Evolutionary conservation across 2,329 filamentous ascomycete species (phyloP).

Genomic region (Coccinonectria pachysandricola): DNA sequence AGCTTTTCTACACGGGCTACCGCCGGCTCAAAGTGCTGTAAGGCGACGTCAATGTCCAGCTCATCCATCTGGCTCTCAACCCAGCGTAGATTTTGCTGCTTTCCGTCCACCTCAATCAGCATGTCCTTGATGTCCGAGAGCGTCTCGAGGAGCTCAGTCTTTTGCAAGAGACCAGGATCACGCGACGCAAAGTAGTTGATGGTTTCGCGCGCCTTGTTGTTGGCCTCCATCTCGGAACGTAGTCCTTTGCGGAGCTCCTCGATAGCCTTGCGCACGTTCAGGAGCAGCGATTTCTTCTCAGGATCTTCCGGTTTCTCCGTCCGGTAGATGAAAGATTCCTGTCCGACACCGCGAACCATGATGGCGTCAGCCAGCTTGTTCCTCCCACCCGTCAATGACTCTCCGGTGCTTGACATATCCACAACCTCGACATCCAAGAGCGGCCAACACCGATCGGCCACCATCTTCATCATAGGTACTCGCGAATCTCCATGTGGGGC

Average conservation of each 20-base stretch:
- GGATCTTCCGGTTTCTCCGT: constrained; percentile 71
- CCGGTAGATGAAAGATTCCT: constrained; percentile 89
- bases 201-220: constrained; percentile 72
- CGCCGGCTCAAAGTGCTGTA: constrained; percentile 79
- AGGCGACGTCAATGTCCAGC: constrained; percentile 87
- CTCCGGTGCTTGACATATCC: constrained; percentile 63
- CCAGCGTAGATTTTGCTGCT: constrained; percentile 92
- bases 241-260: constrained; percentile 82
- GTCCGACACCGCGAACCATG: constrained; percentile 75
- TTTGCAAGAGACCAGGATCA: constrained; percentile 66
- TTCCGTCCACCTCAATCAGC: constrained; percentile 90
- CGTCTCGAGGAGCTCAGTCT: constrained; percentile 69
- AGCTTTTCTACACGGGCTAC: constrained; percentile 79
- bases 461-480: constrained; percentile 60
- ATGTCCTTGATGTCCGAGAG: constrained; percentile 74
- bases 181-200: constrained; percentile 78
- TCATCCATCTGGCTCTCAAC: constrained; percentile 93
- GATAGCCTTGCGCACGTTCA: constrained; percentile 84
- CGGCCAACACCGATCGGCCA: constrained; percentile 91
- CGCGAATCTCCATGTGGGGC: constrained; percentile 40
- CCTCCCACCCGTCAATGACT: constrained; percentile 36
- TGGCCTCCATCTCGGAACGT: constrained; percentile 78
- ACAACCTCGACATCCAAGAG: constrained; percentile 87
- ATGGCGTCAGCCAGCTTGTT: constrained; percentile 74
- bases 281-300: constrained; percentile 71